phyloP scores from a whole-genome alignment of 208 protist genomes.

The Acanthamoeba polyphaga region DNA sequence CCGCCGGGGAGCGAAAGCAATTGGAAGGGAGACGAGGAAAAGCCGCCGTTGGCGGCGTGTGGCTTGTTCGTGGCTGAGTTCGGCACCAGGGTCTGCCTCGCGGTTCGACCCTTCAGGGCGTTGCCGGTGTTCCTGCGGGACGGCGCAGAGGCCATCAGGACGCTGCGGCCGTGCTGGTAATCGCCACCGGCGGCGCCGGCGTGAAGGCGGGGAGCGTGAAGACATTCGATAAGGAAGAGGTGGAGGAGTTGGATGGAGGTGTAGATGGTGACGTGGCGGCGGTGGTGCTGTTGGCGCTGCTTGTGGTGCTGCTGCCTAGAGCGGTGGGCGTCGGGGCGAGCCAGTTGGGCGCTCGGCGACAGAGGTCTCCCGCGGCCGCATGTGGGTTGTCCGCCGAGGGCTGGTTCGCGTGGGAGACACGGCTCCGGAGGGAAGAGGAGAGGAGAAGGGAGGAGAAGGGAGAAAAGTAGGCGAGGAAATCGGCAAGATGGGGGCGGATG shows the following conservation, averaged over 20 bases:
- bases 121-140: not conserved
- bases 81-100: not conserved
- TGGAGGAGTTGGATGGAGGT: not conserved
- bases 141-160: not conserved
- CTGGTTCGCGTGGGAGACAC: not conserved
- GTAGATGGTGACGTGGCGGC: not conserved
- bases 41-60: not conserved
- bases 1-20: too few relatives aligned
- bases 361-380: too few relatives aligned
- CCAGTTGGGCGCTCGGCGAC: too few relatives aligned
- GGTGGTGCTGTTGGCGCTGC: not conserved
- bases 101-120: not conserved
- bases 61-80: not conserved
- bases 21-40: slow-evolving; percentile 1
- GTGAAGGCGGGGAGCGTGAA: not conserved
- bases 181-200: not conserved
- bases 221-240: not conserved
- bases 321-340: not conserved
- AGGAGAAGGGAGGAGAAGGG: not conserved
- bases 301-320: not conserved
- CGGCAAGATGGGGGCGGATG: not conserved
- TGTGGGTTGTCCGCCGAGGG: not conserved
- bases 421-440: not conserved
- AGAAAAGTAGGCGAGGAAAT: not conserved
- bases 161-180: not conserved